Base-by-base conservation (phyloP, 805 yeast genomes). In the Starmerella etchellsii region DNA sequence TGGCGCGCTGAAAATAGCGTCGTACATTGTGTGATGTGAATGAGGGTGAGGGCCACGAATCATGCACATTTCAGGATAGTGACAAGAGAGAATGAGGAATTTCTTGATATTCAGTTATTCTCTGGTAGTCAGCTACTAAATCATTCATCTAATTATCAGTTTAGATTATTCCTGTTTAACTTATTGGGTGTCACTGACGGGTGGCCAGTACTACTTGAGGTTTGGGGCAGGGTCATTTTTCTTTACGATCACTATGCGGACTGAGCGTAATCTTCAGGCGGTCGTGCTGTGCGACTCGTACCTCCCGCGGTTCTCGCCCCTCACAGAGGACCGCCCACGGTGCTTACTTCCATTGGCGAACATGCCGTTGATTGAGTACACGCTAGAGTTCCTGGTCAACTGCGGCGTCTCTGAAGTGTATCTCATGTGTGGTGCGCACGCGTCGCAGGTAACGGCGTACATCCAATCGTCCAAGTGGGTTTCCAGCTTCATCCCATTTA, bases 201-300 rank as follows among this genome's bases (percentile, higher is more conserved):
- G n/a, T n/a, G n/a, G n/a, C n/a, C n/a, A n/a, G n/a, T n/a, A n/a
- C n/a, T n/a, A n/a, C n/a, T n/a, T n/a, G n/a, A n/a, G n/a, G n/a
- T n/a, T n/a, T n/a, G n/a, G n/a, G n/a, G n/a, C n/a, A n/a, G n/a
- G n/a, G n/a, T n/a, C n/a, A n/a, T n/a, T n/a, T n/a, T n/a, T n/a
- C n/a, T n/a, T n/a, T n/a, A n/a, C n/a, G n/a, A n/a, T n/a, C n/a
- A n/a, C n/a, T 10, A 34, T 36, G 22, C 44, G 42, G 1, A 46
- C 44, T 9, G 51, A 50, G 31, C 42, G 46, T 16, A 43, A 44
- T 33, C 69, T 91, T 42, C 97, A 88, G 64, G 98, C 98, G 4
- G 78, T 91, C 44, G 95, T 91, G 19, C 71, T 91, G 52, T 83
- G 95, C 14, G 99, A 91, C 62, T 82, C 95, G 18, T 91, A 82